phyloP scores from a whole-genome alignment of 2,329 filamentous ascomycete genomes.

The Didymella pinodella region DNA sequence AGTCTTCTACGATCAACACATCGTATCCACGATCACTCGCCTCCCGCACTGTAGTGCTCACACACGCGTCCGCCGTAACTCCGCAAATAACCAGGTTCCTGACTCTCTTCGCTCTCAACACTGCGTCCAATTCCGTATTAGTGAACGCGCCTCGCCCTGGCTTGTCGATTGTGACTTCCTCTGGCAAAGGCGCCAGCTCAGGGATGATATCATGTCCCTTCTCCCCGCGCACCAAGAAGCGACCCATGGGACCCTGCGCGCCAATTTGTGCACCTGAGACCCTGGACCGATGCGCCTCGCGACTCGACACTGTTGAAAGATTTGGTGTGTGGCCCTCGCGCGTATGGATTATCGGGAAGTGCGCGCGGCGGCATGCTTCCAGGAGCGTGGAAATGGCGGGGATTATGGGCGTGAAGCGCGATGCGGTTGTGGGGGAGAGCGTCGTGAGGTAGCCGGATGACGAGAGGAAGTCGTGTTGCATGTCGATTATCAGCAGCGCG shows the following conservation, averaged over 20 bases:
- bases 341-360: slow-evolving; percentile 59
- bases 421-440: slow-evolving; percentile 57
- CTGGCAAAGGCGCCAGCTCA: slow-evolving; percentile 59
- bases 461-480: slow-evolving; percentile 63
- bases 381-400: slow-evolving; percentile 55
- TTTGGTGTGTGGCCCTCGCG: slow-evolving; percentile 63
- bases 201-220: slow-evolving; percentile 64
- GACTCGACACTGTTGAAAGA: slow-evolving; percentile 63
- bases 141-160: slow-evolving; percentile 62
- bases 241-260: slow-evolving; percentile 62
- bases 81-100: slow-evolving; percentile 63
- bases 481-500: slow-evolving; percentile 63
- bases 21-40: slow-evolving; percentile 65
- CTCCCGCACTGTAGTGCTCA: slow-evolving; percentile 64
- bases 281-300: slow-evolving; percentile 62
- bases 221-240: slow-evolving; percentile 66
- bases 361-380: slow-evolving; percentile 50
- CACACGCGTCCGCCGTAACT: slow-evolving; percentile 65
- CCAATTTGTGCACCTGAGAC: slow-evolving; percentile 64
- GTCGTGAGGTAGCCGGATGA: slow-evolving; percentile 59
- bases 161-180: slow-evolving; percentile 63
- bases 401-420: slow-evolving; percentile 54
- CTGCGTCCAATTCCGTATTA: slow-evolving; percentile 62
- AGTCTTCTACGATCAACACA: slow-evolving; percentile 61
- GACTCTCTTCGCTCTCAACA: slow-evolving; percentile 60